Evolutionary conservation across 2,329 filamentous ascomycete species (phyloP).

Genomic region (Furcasterigmium furcatum): DNA sequence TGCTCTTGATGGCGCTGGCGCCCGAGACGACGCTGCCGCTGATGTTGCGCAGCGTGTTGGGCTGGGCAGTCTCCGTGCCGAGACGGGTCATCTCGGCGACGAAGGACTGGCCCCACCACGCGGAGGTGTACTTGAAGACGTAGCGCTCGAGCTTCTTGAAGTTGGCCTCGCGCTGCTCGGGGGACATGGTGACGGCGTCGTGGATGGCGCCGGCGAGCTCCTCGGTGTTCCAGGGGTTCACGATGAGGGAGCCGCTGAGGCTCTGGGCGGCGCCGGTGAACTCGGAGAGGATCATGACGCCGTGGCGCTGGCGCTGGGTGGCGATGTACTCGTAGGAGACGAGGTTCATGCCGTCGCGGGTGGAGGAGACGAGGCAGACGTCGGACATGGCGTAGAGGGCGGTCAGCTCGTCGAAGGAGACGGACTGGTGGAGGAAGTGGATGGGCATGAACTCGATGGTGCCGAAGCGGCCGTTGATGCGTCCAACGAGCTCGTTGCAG

Average conservation of each 20-base stretch:
- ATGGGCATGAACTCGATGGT: constrained; percentile 99
- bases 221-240: constrained; percentile 98
- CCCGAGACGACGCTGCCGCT: constrained; percentile 30
- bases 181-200: constrained; percentile 93
- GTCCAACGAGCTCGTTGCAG: constrained; percentile 93
- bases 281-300: constrained; percentile 91
- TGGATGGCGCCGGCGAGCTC: constrained; percentile 91
- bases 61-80: constrained; percentile 28
- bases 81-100: constrained; percentile 74
- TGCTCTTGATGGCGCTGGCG: constrained; percentile 7
- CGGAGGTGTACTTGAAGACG: constrained; percentile 95
- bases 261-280: constrained; percentile 95
- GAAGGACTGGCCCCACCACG: constrained; percentile 95
- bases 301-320: constrained; percentile 84
- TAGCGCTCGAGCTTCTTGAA: constrained; percentile 92
- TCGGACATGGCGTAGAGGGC: constrained; percentile 91
- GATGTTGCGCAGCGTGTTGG: constrained; percentile 37
- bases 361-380: constrained; percentile 88
- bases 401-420: constrained; percentile 91
- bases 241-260: constrained; percentile 87
- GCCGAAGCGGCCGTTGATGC: constrained; percentile 96
- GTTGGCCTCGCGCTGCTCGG: constrained; percentile 81
- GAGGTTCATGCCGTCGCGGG: constrained; percentile 98
- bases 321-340: constrained; percentile 99
- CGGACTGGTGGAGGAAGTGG: constrained; percentile 96